Percentiles rank a stretch among this genome's conserved stretches.
Conservation (phyloP, 371 early-diverging fungal species). For the Capillidium heterosporum region DNA sequence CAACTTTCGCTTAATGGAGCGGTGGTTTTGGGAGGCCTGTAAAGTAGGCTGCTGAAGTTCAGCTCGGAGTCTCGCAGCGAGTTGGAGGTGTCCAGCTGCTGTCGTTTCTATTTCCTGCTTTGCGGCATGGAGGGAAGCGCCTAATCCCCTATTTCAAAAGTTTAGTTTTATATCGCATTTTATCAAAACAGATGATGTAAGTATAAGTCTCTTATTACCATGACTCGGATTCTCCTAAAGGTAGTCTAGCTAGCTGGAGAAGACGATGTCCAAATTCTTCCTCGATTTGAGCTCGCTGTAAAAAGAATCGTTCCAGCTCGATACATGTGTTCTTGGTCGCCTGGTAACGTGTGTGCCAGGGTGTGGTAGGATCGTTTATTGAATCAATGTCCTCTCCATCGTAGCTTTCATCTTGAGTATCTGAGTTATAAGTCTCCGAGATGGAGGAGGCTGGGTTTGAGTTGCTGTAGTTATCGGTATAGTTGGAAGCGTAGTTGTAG, state of each 20-base stretch:
- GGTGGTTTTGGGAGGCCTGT: background rate
- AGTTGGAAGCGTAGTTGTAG: too few species aligned
- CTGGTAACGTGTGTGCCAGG: background rate
- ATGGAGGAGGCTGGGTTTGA: too few species aligned
- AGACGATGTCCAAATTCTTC: conserved; percentile 1
- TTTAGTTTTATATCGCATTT: background rate
- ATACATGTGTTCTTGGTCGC: background rate
- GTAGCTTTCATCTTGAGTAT: too few species aligned
- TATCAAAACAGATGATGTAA: background rate
- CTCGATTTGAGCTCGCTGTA: conserved; percentile 2
- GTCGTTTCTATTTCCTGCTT: background rate
- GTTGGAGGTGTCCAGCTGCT: background rate
- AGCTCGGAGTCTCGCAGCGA: background rate
- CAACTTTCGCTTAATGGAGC: background rate
- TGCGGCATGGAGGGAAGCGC: background rate
- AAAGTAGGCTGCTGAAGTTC: conserved; percentile 2
- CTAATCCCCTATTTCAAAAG: background rate
- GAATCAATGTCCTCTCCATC: too few species aligned
- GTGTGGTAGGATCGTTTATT: too few species aligned
- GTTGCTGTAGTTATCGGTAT: too few species aligned
- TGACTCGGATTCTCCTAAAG: background rate
- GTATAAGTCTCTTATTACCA: background rate
- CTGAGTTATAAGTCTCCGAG: too few species aligned
- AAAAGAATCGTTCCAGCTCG: background rate
- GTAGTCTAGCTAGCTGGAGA: background rate